These are phyloP conservation scores for Geotrichum candidum DNA, from an alignment of 1,139 yeast genomes.

Conservation along the genomic window DNA sequence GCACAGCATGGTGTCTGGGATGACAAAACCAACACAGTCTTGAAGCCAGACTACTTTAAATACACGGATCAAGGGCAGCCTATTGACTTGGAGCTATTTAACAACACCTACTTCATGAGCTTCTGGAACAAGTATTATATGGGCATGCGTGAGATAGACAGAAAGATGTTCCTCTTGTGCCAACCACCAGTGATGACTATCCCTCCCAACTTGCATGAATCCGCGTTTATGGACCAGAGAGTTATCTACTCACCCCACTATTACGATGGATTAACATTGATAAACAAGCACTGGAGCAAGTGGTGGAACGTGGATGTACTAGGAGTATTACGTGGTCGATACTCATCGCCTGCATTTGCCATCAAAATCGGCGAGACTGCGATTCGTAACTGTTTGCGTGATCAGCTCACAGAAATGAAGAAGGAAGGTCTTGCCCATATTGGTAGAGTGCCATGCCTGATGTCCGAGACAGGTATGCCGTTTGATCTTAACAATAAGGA, in stretches of 20 bases:
- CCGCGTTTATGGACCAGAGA: conserved; percentile 26
- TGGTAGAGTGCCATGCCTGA: conserved; percentile 45
- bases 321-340: conserved; percentile 78
- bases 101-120: conserved; percentile 54
- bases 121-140: conserved; percentile 47
- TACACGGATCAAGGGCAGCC: conserved; percentile 32
- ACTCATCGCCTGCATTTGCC: conserved; percentile 63
- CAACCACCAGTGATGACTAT: conserved; percentile 78
- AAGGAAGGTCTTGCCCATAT: conserved; percentile 46
- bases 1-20: conserved; percentile 77
- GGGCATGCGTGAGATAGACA: conserved; percentile 33
- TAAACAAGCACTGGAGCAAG: conserved; percentile 71
- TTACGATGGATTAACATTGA: conserved; percentile 86
- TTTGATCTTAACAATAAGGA: conserved; percentile 80
- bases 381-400: conserved; percentile 63
- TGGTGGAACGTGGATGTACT: conserved; percentile 71
- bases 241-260: conserved; percentile 68
- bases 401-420: conserved; percentile 60
- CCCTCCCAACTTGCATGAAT: conserved; percentile 61
- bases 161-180: conserved; percentile 49
- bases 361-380: conserved; percentile 73
- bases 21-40: conserved; percentile 28
- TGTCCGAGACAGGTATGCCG: conserved; percentile 94
- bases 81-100: conserved; percentile 49
- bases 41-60: conserved; percentile 46